Conservation (phyloP, 306 rosid genomes). For the Ochetophila trinervis region DNA sequence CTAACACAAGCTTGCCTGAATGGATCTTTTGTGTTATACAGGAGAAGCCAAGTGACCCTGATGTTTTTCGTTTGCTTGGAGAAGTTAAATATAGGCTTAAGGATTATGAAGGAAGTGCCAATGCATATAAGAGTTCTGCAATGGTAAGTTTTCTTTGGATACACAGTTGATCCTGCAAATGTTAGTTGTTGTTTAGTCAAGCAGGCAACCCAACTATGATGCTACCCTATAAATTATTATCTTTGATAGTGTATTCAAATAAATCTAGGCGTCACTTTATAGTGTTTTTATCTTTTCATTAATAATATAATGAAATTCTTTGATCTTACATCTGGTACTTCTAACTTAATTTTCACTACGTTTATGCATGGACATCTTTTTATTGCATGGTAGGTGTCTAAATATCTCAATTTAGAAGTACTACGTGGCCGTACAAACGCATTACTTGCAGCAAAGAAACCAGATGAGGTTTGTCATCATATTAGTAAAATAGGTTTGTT, state of each 20-base stretch:
- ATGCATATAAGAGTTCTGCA: conserved; percentile 68
- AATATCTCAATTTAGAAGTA: conserved; percentile 71
- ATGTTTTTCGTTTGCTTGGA: conserved; percentile 87
- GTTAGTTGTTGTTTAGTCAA: too few relatives aligned
- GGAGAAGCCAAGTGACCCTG: conserved; percentile 77
- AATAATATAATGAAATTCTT: too few relatives aligned
- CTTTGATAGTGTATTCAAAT: background rate
- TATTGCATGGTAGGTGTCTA: conserved; percentile 56
- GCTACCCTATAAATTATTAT: background rate
- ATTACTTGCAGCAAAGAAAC: conserved; percentile 83
- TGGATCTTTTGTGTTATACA: conserved; percentile 21
- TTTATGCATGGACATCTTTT: conserved; percentile 1
- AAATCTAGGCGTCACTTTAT: too few relatives aligned
- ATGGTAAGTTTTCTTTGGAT: conserved; percentile 50
- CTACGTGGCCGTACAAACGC: conserved; percentile 79
- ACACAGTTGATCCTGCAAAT: background rate
- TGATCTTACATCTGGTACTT: too few relatives aligned
- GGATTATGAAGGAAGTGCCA: conserved; percentile 78
- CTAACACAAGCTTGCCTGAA: background rate
- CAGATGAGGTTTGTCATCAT: conserved; percentile 70
- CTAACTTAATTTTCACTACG: background rate
- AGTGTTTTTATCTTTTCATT: too few relatives aligned
- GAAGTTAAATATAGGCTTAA: conserved; percentile 75
- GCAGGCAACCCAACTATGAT: background rate
- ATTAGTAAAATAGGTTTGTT: background rate